Conservation (phyloP, 2,329 filamentous ascomycete species). For the Paraphoma chrysanthemicola region DNA sequence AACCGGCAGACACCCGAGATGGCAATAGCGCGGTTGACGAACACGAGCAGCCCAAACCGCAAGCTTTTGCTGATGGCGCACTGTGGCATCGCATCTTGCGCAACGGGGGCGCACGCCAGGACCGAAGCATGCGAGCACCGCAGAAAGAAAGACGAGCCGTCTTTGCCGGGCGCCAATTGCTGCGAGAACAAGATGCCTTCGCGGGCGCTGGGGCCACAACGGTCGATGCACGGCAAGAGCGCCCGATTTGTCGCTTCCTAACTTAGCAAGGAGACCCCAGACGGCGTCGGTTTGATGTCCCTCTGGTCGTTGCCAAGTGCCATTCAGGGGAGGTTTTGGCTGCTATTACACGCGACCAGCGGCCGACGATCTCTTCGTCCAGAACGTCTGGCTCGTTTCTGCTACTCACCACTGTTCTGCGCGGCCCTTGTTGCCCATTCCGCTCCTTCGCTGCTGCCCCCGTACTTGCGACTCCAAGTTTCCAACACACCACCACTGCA, state of each 20-base stretch:
- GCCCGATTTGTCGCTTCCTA: slow-evolving; percentile 23
- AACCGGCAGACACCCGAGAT: slow-evolving; percentile 24
- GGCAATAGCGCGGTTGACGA: slow-evolving; percentile 19
- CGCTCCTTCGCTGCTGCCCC: slow-evolving; percentile 41
- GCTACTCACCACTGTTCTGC: slow-evolving; percentile 1
- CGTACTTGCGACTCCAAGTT: neutral
- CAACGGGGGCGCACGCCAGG: neutral
- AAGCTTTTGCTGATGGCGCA: neutral
- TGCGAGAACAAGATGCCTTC: neutral
- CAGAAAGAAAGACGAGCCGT: neutral
- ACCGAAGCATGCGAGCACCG: neutral
- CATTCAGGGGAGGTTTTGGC: slow-evolving; percentile 28
- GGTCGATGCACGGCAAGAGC: slow-evolving; percentile 29
- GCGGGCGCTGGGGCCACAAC: slow-evolving; percentile 18
- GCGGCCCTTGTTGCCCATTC: slow-evolving; percentile 21
- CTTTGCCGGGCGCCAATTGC: slow-evolving; percentile 6
- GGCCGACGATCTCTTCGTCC: slow-evolving; percentile 10
- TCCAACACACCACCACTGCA: slow-evolving; percentile 10
- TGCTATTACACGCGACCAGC: slow-evolving; percentile 16
- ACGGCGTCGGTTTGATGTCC: slow-evolving; percentile 26
- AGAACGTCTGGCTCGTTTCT: slow-evolving; percentile 16
- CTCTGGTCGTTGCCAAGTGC: slow-evolving; percentile 22
- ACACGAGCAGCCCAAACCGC: slow-evolving; percentile 19
- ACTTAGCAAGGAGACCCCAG: slow-evolving; percentile 23
- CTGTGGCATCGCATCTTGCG: neutral